These are phyloP conservation scores for Tephrocybe sp. DNA, from an alignment of 768 basidiomycete species.

Conservation along the genomic window DNA sequence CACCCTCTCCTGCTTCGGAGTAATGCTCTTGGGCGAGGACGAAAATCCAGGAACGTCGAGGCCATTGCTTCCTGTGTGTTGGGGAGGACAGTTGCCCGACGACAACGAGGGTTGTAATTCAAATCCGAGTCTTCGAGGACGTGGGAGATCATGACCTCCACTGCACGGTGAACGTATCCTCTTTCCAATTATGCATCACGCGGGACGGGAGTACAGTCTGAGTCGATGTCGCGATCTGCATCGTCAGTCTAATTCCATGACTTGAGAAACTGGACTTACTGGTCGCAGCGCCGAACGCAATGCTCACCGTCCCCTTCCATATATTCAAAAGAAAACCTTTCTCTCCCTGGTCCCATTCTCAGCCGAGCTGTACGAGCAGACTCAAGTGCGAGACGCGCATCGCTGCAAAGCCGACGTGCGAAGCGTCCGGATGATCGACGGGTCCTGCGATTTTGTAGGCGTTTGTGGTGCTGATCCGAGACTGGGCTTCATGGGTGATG, in stretches of 20 bases:
- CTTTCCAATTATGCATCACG: slow-evolving; percentile 33
- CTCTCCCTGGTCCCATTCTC: slow-evolving; percentile 12
- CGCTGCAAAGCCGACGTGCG: slow-evolving; percentile 58
- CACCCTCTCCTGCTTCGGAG: too few species aligned
- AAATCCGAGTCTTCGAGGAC: slow-evolving; percentile 48
- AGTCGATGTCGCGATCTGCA: slow-evolving; percentile 34
- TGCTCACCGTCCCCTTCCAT: slow-evolving; percentile 58
- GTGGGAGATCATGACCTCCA: slow-evolving; percentile 42
- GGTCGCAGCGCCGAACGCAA: slow-evolving; percentile 45
- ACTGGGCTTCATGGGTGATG: background rate
- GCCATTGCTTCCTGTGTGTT: slow-evolving; percentile 12
- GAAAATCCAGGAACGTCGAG: slow-evolving; percentile 12
- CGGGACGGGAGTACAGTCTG: slow-evolving; percentile 3
- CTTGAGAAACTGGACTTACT: slow-evolving; percentile 30
- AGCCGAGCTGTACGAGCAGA: slow-evolving; percentile 50
- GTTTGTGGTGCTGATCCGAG: slow-evolving; percentile 1
- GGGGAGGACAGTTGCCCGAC: slow-evolving; percentile 3
- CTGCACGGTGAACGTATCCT: slow-evolving; percentile 40
- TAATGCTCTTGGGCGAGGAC: slow-evolving; percentile 5
- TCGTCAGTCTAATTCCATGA: slow-evolving; percentile 17
- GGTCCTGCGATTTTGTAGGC: slow-evolving; percentile 33
- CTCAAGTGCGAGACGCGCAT: slow-evolving; percentile 46
- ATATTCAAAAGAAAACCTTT: slow-evolving; percentile 36
- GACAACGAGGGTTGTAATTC: slow-evolving; percentile 31
- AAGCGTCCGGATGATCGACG: slow-evolving; percentile 62